Conservation (phyloP, 2,329 filamentous ascomycete species). For the Tolypocladium capitatum region DNA sequence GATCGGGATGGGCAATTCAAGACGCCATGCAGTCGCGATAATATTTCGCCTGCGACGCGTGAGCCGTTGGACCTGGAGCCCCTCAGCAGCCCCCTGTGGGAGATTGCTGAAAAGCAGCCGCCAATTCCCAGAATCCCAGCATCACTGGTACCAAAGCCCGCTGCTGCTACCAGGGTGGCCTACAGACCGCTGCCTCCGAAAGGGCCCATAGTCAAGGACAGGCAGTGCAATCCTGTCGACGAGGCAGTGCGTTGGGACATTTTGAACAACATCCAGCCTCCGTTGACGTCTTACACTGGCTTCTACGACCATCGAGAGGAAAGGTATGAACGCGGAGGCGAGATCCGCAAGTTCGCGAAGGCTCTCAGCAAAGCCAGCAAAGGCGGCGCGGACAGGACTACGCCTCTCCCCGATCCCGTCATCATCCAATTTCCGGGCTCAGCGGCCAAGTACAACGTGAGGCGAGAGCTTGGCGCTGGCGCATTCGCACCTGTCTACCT, state of each 20-base stretch:
- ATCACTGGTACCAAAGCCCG: conserved; percentile 31
- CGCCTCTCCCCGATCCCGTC: conserved; percentile 45
- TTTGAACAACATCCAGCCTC: conserved; percentile 57
- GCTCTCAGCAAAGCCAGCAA: conserved; percentile 43
- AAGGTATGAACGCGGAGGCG: conserved; percentile 51
- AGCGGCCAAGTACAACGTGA: conserved; percentile 59
- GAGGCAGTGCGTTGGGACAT: conserved; percentile 63
- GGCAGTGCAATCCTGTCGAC: conserved; percentile 81
- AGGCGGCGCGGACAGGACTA: conserved; percentile 46
- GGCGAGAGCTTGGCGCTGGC: conserved; percentile 77
- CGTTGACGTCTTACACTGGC: conserved; percentile 60
- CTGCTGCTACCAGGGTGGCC: conserved; percentile 18
- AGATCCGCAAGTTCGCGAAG: conserved; percentile 75
- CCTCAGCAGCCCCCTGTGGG: conserved; percentile 60
- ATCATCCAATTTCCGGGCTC: conserved; percentile 55
- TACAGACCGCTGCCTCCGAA: conserved; percentile 34
- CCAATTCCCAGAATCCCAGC: conserved; percentile 36
- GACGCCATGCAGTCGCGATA: conserved; percentile 55
- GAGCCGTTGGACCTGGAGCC: conserved; percentile 26
- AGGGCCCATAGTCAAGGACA: conserved; percentile 66
- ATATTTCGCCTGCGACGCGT: conserved; percentile 10
- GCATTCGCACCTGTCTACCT: conserved; percentile 95
- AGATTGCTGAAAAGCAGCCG: conserved; percentile 41
- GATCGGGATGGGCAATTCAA: conserved; percentile 53
- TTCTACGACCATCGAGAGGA: conserved; percentile 61